A percentile compares a stretch with the other conserved stretches of the same genome.
phyloP scores from a whole-genome alignment of 2,329 filamentous ascomycete species.

The Cephalotrichum gorgonifer region DNA sequence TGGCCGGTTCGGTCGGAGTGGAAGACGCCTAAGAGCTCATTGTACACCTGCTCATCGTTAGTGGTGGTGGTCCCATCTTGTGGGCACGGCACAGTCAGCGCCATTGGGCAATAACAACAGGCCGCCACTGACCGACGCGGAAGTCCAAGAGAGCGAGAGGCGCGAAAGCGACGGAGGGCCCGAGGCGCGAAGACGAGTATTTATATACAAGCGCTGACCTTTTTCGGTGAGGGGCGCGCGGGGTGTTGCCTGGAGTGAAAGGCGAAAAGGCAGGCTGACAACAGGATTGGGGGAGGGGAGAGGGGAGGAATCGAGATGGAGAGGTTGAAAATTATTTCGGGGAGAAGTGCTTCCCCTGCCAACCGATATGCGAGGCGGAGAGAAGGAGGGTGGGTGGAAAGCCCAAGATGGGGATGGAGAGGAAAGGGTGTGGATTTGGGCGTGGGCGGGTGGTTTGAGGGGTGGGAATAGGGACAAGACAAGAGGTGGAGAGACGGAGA shows the following conservation, averaged over 20 bases:
- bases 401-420: neutral
- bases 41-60: conserved; percentile 1
- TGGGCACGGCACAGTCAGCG: neutral
- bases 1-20: neutral
- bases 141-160: neutral
- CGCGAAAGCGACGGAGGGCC: neutral
- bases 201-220: neutral
- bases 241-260: conserved; percentile 1
- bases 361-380: neutral
- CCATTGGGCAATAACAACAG: neutral
- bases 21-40: conserved; percentile 1
- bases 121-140: conserved; percentile 1
- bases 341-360: conserved; percentile 1
- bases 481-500: neutral
- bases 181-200: neutral
- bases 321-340: conserved; percentile 1
- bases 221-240: neutral
- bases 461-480: neutral
- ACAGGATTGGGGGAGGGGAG: neutral
- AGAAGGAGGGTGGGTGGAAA: neutral
- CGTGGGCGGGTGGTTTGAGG: neutral
- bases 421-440: neutral
- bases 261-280: neutral
- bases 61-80: neutral
- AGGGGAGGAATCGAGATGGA: neutral